phyloP scores from a whole-genome alignment of 2,329 filamentous ascomycete species.

The Aureobasidium leucospermi region DNA sequence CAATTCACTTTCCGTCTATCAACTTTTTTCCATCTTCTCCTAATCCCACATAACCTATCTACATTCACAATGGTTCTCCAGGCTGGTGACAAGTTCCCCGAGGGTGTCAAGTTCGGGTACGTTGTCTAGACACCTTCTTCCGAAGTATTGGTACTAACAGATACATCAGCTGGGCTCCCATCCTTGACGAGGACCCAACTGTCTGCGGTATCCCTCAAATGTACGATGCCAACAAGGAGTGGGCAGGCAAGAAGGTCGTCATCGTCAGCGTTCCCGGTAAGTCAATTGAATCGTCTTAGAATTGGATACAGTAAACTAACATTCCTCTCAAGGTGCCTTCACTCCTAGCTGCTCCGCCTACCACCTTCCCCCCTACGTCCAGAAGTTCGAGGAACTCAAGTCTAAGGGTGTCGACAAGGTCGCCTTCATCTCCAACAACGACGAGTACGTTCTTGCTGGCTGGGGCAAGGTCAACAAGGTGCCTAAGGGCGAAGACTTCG shows the following conservation, averaged over 20 bases:
- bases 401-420: constrained; percentile 77
- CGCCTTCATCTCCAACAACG: constrained; percentile 76
- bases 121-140: constrained; percentile 22
- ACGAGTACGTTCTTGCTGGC: constrained; percentile 71
- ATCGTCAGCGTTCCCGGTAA: constrained; percentile 59
- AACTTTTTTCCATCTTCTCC: background rate
- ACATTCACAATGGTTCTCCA: constrained; percentile 56
- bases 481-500: constrained; percentile 59
- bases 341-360: constrained; percentile 77
- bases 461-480: constrained; percentile 74
- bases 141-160: constrained; percentile 6
- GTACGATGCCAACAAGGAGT: constrained; percentile 74
- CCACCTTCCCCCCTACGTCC: constrained; percentile 75
- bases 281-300: constrained; percentile 14
- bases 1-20: background rate
- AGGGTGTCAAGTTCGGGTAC: constrained; percentile 68
- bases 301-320: background rate
- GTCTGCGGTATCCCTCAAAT: constrained; percentile 70
- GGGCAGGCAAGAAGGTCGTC: constrained; percentile 63
- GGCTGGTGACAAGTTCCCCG: constrained; percentile 75
- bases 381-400: constrained; percentile 62
- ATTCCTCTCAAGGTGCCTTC: constrained; percentile 56
- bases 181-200: constrained; percentile 63
- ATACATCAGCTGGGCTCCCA: constrained; percentile 62
- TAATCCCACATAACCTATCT: background rate